Evolutionary conservation across 805 yeast species (phyloP), one percentile per base, ranked within the genome.

Genomic region (Wickerhamiella spandovensis): DNA sequence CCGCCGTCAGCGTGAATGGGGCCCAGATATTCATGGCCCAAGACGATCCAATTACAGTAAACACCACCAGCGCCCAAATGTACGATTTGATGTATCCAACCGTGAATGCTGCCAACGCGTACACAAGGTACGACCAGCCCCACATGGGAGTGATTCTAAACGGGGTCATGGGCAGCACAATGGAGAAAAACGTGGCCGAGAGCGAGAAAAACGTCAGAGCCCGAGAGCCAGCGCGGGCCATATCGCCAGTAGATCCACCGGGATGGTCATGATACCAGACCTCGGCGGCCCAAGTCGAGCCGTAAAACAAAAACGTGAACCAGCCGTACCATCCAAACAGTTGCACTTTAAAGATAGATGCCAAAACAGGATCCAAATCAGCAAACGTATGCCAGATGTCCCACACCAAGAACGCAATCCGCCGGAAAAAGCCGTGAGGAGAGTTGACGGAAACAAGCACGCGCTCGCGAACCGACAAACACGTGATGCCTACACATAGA

Each of bases 11-110:
- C 1, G 78, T 78, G 61, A 78, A 79, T 6, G 84, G 84, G 2
- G 80, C 78, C 84, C 84, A 79, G 17, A 77, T 68, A 0, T 82
- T 79, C 52, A 70, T 70, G 1, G 84, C 83, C 84, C 84, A 79
- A 0, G 82, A 73, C 20, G 79, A 64, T 2, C 84, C 84, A 43
- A 78, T 60, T 15, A 78, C 56, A 0, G 71, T 78, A 55, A 79
- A 74, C 59, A 79, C 59, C 0, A 66, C 54, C 8, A 77, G 71
- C 0, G 80, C 82, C 12, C 61, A 65, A 0, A 48, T 48, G 6
- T 75, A 74, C 7, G 64, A 63, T 2, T 56, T 41, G 21, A 77
- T 69, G 48, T 71, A 70, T 48, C 76, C 72, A 0, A 83, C 76
- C 1, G 70, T 55, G 5, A 69, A 37, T 66, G 75, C 75, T 35